A percentile compares a stretch with the other conserved stretches of the same genome.
phyloP scores from a whole-genome alignment of 2,329 filamentous ascomycete species.

The Penicillium crustosum region DNA sequence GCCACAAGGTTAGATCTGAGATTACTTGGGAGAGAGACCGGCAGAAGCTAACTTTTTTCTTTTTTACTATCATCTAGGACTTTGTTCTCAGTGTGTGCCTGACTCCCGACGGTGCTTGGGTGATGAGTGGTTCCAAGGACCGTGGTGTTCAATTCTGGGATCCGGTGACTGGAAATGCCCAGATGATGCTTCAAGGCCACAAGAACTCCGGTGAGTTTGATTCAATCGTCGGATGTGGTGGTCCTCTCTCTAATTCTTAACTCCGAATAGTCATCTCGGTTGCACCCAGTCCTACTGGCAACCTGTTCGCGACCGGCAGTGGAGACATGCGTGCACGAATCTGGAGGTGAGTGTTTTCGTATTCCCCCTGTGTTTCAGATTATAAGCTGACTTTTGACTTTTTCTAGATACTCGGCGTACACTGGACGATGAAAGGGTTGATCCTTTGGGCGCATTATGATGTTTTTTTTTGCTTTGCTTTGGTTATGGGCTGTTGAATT shows the following conservation, averaged over 20 bases:
- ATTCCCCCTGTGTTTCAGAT: background rate
- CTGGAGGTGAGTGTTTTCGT: conserved; percentile 66
- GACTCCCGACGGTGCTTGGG: conserved; percentile 92
- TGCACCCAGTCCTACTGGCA: conserved; percentile 83
- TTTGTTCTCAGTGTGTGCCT: conserved; percentile 95
- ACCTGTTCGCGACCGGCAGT: conserved; percentile 91
- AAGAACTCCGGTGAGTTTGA: conserved; percentile 76
- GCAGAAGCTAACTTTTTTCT: background rate
- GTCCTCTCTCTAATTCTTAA: conserved; percentile 8
- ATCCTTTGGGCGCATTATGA: conserved; percentile 37
- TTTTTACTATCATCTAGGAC: conserved; percentile 58
- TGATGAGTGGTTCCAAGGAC: conserved; percentile 96
- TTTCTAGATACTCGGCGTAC: conserved; percentile 39
- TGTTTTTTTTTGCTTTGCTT: conserved; percentile 15
- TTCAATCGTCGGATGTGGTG: background rate
- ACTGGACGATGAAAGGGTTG: conserved; percentile 36
- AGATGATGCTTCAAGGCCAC: conserved; percentile 98
- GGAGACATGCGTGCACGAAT: conserved; percentile 97
- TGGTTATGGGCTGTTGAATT: conserved; percentile 18
- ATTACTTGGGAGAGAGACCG: background rate
- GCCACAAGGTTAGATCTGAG: conserved; percentile 70
- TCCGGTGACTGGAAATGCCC: conserved; percentile 84
- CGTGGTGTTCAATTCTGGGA: conserved; percentile 99
- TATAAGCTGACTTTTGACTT: conserved; percentile 9
- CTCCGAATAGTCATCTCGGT: conserved; percentile 77